Base-by-base conservation (phyloP, 108 stramenopile genomes). In the Stephanodiscus minutulus region DNA sequence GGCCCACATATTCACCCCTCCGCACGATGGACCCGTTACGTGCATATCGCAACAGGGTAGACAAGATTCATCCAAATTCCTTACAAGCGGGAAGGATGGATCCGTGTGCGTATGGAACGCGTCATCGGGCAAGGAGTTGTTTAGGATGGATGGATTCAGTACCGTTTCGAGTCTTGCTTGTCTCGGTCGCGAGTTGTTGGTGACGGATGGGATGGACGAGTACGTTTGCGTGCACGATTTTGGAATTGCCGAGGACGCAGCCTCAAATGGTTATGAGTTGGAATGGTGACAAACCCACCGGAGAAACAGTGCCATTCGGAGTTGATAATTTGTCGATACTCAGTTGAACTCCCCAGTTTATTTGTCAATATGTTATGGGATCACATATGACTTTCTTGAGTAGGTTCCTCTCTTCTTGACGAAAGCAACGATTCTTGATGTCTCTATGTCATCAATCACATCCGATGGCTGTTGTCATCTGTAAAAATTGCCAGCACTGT, bases 161-260 rank as follows among this genome's bases (percentile, higher is more conserved):
- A 43, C 17, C n/a, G 54, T 88, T 8, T 81, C 79, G 27, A 86
- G 86, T 61, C 54, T 88, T 17, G 81, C 65, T 7, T 88, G 85
- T 53, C 54, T 88, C 17, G 74, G 71, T 33, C 67, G 80, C 15
- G 86, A 85, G 52, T 57, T 83, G 21, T 59, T 88, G 10, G 68
- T 88, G 2, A 90, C 89, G 0, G 73, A 90, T 63, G 89, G 89
- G 0, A 86, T 88, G 84, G 64, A 78, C 10, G 68, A 85, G 12
- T 76, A 64, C 64, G 87, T 90, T 33, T 90, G 89, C 64, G 75
- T 90, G 25, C 89, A 90, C 62, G 89, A 90, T 73, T 90, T 90
- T 84, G 66, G 65, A 18, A 69, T 73, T 9, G 76, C 65, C 12
- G 78, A 79, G 25, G 74, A 76, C 31, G 41, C 41, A 29, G 52